Conservation (phyloP, 164 flowering plant species). For the Nymphaea colorata region DNA sequence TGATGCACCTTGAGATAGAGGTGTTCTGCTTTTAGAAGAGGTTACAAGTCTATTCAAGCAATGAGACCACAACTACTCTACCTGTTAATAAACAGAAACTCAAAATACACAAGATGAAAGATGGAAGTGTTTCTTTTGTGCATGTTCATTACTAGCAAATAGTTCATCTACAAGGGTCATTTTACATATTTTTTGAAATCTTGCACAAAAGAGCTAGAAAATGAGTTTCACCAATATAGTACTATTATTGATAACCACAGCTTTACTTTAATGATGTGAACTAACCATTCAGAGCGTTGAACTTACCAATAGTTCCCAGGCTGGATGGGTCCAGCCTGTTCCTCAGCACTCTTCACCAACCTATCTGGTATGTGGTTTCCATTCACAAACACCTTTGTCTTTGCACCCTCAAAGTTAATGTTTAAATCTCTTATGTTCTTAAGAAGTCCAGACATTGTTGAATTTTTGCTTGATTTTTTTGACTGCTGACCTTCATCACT, state of each 20-base stretch:
- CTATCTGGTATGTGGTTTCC: slow-evolving; percentile 44
- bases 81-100: too few relatives aligned
- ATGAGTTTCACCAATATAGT: not conserved
- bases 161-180: too few relatives aligned
- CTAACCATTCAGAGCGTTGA: not conserved
- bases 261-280: not conserved
- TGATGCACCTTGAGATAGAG: too few relatives aligned
- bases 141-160: too few relatives aligned
- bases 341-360: slow-evolving; percentile 50
- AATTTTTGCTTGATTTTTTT: slow-evolving; percentile 18
- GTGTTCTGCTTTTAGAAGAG: too few relatives aligned
- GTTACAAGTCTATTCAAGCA: too few relatives aligned
- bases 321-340: slow-evolving; percentile 55
- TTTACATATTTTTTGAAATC: too few relatives aligned
- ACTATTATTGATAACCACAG: not conserved
- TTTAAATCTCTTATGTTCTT: slow-evolving; percentile 34
- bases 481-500: slow-evolving; percentile 12
- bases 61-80: too few relatives aligned
- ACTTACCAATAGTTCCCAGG: slow-evolving; percentile 74
- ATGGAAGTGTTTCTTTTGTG: too few relatives aligned
- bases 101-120: too few relatives aligned
- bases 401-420: slow-evolving; percentile 24
- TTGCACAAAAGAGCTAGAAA: not conserved
- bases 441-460: slow-evolving; percentile 31
- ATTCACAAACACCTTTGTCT: slow-evolving; percentile 32